phyloP scores from a whole-genome alignment of 2,329 filamentous ascomycete species.

The Talaromyces marneffei region DNA sequence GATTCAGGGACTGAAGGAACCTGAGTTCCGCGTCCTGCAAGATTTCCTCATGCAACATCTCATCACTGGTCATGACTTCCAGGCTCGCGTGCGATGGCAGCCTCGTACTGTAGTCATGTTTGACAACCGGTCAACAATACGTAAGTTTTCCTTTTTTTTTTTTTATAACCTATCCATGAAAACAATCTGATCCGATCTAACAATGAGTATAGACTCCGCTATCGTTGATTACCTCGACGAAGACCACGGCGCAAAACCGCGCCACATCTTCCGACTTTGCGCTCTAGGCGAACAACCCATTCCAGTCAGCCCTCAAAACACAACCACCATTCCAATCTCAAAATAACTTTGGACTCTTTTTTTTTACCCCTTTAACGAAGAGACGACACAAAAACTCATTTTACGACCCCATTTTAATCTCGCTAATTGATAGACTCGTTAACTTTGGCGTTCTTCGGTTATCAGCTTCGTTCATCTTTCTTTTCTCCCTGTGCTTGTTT shows the following conservation, averaged over 20 bases:
- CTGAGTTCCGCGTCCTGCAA: conserved; percentile 41
- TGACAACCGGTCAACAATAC: conserved; percentile 44
- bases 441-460: background rate
- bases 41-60: conserved; percentile 47
- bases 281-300: conserved; percentile 47
- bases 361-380: background rate
- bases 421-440: conserved; percentile 1
- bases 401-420: background rate
- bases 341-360: background rate
- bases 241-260: conserved; percentile 41
- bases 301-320: conserved; percentile 26
- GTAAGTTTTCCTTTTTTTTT: conserved; percentile 28
- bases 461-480: too few relatives aligned
- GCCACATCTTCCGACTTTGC: conserved; percentile 48
- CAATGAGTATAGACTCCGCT: conserved; percentile 38
- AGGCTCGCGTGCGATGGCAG: conserved; percentile 44
- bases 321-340: background rate
- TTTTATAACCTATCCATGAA: background rate
- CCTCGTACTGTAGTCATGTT: conserved; percentile 48
- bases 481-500: background rate
- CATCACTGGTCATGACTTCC: conserved; percentile 44
- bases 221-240: conserved; percentile 47
- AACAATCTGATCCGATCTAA: too few relatives aligned
- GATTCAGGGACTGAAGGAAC: conserved; percentile 45
- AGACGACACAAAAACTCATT: background rate